phyloP scores from a whole-genome alignment of 2,329 filamentous ascomycete genomes.

The Thelonectria discophora region DNA sequence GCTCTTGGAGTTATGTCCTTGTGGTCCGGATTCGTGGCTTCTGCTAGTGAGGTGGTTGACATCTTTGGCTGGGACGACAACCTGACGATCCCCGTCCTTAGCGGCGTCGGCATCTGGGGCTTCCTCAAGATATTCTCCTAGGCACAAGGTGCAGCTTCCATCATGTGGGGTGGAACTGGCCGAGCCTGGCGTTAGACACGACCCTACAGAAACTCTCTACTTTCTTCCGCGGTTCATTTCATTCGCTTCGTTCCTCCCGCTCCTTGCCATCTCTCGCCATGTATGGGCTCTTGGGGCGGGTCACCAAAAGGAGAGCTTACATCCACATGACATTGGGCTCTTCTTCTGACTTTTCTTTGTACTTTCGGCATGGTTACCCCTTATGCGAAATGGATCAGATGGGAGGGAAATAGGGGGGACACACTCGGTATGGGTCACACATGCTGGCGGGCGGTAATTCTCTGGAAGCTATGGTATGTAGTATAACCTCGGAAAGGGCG shows the following conservation, averaged over 20 bases:
- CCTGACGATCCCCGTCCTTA: constrained; percentile 92
- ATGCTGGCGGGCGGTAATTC: constrained; percentile 17
- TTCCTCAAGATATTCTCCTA: constrained; percentile 88
- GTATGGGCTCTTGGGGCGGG: constrained; percentile 18
- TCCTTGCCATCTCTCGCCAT: constrained; percentile 12
- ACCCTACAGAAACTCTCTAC: constrained; percentile 28
- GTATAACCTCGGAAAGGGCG: constrained; percentile 38
- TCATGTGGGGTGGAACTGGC: constrained; percentile 1
- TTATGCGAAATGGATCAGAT: constrained; percentile 21
- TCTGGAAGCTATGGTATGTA: constrained; percentile 36
- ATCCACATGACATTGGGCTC: constrained; percentile 10
- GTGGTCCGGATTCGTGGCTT: constrained; percentile 88
- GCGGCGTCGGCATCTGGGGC: constrained; percentile 86
- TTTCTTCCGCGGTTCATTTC: constrained; percentile 17
- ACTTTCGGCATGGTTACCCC: constrained; percentile 29
- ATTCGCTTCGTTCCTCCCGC: constrained; percentile 25
- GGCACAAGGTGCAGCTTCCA: not conserved
- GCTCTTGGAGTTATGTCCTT: constrained; percentile 85
- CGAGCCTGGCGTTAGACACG: not conserved
- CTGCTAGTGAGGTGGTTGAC: constrained; percentile 89
- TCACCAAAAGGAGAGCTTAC: not conserved
- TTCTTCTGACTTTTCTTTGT: constrained; percentile 31
- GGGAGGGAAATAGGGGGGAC: constrained; percentile 15
- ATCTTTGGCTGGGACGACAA: constrained; percentile 97
- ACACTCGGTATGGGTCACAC: constrained; percentile 5